Evolutionary conservation across 2,329 filamentous ascomycete genomes (phyloP).

Genomic region (Calonectria hawksworthii): DNA sequence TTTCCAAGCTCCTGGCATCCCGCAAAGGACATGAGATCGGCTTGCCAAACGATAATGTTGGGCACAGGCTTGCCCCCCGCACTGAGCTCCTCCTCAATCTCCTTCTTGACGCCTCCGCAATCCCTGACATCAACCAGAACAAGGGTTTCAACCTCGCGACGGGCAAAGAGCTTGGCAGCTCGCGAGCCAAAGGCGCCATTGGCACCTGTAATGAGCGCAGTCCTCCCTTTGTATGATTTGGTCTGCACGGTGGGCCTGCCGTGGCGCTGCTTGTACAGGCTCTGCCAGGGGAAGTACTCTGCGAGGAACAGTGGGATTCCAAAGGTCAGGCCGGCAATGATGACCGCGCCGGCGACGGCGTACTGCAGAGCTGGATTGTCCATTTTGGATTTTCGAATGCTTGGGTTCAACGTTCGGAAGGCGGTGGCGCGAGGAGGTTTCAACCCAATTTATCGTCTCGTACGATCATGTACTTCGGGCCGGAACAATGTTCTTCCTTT

Average conservation of each 20-base stretch:
- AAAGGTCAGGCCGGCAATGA: conserved; percentile 41
- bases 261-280: conserved; percentile 49
- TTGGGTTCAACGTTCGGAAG: conserved; percentile 11
- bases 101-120: conserved; percentile 47
- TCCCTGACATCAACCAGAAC: conserved; percentile 54
- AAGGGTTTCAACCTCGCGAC: conserved; percentile 50
- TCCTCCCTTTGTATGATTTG: conserved; percentile 53
- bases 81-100: conserved; percentile 50
- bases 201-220: conserved; percentile 52
- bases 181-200: conserved; percentile 54
- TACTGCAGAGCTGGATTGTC: conserved; percentile 26
- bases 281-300: conserved; percentile 54
- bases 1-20: conserved; percentile 50
- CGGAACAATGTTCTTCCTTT: conserved; percentile 39
- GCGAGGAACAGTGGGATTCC: conserved; percentile 49
- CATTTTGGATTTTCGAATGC: conserved; percentile 28
- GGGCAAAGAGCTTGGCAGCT: conserved; percentile 53
- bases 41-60: conserved; percentile 53
- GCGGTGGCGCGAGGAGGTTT: conserved; percentile 21
- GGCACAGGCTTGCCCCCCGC: conserved; percentile 44
- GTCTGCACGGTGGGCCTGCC: conserved; percentile 51
- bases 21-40: conserved; percentile 53
- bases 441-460: conserved; percentile 25
- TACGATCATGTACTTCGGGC: conserved; percentile 35
- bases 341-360: conserved; percentile 29